These are phyloP conservation scores for Solanum chacoense DNA, from an alignment of 305 asterid genomes.

Conservation along the genomic window DNA sequence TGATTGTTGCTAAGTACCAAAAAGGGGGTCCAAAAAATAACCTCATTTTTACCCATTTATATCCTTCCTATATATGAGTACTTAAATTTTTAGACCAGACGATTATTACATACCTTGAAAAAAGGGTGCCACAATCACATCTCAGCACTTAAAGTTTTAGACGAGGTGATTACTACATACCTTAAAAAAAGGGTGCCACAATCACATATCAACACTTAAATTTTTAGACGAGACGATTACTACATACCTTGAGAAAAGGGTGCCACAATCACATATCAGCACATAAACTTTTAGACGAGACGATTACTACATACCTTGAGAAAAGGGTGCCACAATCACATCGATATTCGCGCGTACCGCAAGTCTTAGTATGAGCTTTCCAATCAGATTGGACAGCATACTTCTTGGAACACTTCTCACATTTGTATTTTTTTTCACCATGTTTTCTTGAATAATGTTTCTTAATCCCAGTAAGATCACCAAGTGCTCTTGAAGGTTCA, in stretches of 20 bases:
- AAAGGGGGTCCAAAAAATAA: neutral
- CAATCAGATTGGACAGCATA: constrained; percentile 87
- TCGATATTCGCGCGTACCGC: constrained; percentile 69
- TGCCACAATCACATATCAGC: neutral
- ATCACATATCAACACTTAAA: neutral
- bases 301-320: constrained; percentile 32
- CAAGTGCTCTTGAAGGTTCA: constrained; percentile 70
- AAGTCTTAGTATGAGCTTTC: constrained; percentile 78
- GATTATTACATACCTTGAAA: too few relatives aligned
- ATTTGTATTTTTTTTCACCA: constrained; percentile 68
- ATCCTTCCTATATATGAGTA: neutral
- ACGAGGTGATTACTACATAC: neutral
- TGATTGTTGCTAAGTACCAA: neutral
- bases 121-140: neutral
- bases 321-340: constrained; percentile 83
- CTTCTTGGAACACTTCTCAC: constrained; percentile 73
- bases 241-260: neutral
- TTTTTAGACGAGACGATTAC: neutral
- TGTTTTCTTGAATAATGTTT: constrained; percentile 68
- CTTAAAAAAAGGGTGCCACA: neutral
- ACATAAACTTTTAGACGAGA: neutral
- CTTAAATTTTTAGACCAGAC: too few relatives aligned
- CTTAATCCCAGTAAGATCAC: constrained; percentile 78
- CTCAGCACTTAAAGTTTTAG: neutral
- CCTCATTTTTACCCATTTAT: neutral